Conservation (phyloP, 768 basidiomycete species). For the Boletus sensibilis region DNA sequence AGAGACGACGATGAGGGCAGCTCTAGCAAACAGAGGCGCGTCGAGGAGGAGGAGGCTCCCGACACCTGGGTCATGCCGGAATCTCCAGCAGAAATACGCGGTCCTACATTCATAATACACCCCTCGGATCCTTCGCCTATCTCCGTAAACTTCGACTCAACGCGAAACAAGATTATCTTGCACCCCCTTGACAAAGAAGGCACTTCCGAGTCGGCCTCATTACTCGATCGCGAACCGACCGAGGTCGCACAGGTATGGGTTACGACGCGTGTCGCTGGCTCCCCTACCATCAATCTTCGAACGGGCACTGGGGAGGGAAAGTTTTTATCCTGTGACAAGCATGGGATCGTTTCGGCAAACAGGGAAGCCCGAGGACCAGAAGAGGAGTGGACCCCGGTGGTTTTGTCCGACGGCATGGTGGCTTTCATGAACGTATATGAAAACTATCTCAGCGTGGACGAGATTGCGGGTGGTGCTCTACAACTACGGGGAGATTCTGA, state of each 20-base stretch:
- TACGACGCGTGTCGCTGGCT: slow-evolving; percentile 79
- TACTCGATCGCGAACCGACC: slow-evolving; percentile 68
- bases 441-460: slow-evolving; percentile 82
- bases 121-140: slow-evolving; percentile 79
- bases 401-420: slow-evolving; percentile 81
- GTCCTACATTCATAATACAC: slow-evolving; percentile 84
- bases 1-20: slow-evolving; percentile 50
- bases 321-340: slow-evolving; percentile 84
- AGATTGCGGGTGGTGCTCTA: slow-evolving; percentile 79
- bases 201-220: slow-evolving; percentile 38
- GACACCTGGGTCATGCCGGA: slow-evolving; percentile 83
- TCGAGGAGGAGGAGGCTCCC: slow-evolving; percentile 60
- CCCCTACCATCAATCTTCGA: slow-evolving; percentile 80
- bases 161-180: slow-evolving; percentile 70
- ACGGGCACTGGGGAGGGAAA: slow-evolving; percentile 87
- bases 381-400: slow-evolving; percentile 89
- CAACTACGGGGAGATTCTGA: slow-evolving; percentile 83
- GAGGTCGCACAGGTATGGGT: slow-evolving; percentile 94
- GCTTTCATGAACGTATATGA: slow-evolving; percentile 88
- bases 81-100: slow-evolving; percentile 69
- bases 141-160: slow-evolving; percentile 74
- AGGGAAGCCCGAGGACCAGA: slow-evolving; percentile 89
- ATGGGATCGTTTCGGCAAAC: slow-evolving; percentile 81
- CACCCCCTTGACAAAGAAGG: slow-evolving; percentile 63
- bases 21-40: slow-evolving; percentile 45